A percentile compares a stretch with the other conserved stretches of the same genome.
These are phyloP conservation scores for Papilionanthe hybrid DNA, from an alignment of 116 monocot species.

Conservation along the genomic window DNA sequence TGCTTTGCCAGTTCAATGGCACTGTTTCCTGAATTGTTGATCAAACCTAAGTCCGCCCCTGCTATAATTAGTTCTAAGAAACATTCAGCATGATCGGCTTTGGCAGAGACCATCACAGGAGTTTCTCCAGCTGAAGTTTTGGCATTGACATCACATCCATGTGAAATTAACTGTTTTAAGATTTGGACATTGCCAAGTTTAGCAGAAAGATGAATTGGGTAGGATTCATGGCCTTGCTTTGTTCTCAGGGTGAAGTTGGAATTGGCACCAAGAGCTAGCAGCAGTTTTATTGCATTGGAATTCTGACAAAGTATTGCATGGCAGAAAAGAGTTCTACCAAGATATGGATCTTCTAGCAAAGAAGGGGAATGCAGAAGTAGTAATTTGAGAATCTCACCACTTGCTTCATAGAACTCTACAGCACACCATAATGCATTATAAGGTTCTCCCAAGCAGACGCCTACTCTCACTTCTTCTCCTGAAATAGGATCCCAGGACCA, in stretches of 20 bases:
- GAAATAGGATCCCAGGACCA: constrained; percentile 62
- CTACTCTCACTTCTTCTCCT: constrained; percentile 54
- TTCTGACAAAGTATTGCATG: constrained; percentile 69
- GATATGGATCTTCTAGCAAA: constrained; percentile 37
- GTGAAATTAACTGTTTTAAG: constrained; percentile 23
- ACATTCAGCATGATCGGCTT: constrained; percentile 26
- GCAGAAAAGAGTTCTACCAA: constrained; percentile 44
- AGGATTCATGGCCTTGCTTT: constrained; percentile 22
- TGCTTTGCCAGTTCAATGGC: constrained; percentile 29
- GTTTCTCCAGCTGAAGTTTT: constrained; percentile 47
- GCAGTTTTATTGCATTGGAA: constrained; percentile 22
- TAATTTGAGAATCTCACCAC: constrained; percentile 38
- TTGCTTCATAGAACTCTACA: constrained; percentile 54
- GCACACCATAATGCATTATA: constrained; percentile 59
- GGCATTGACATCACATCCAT: constrained; percentile 34
- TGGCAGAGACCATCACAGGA: constrained; percentile 46
- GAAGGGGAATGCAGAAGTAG: constrained; percentile 37
- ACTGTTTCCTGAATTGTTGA: constrained; percentile 32
- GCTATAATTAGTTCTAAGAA: constrained; percentile 32
- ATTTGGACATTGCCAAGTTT: constrained; percentile 30
- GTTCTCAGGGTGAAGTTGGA: constrained; percentile 36
- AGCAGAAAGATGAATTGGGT: constrained; percentile 49
- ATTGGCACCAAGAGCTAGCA: constrained; percentile 45
- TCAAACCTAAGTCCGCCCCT: constrained; percentile 42
- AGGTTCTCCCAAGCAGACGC: constrained; percentile 51